Base-by-base conservation (phyloP, 352 stramenopile species). In the Phytopythium oedochilum region DNA sequence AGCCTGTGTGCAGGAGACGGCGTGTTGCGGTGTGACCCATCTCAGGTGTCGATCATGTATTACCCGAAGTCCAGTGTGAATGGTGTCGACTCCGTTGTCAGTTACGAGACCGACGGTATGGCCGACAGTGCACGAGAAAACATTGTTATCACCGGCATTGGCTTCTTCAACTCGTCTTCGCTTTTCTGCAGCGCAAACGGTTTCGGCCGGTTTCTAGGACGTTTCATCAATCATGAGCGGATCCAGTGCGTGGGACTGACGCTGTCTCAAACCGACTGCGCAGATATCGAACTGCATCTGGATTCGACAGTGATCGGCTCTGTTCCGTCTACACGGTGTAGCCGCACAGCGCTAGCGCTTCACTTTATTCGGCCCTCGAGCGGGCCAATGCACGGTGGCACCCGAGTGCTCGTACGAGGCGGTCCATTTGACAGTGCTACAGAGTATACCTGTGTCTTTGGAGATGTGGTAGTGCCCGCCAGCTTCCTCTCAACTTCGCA, bases 331-430 rank as follows among this genome's bases (percentile, higher is more conserved):
- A 31, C 20, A 9, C 20, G 12, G 3, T 68, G 61, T 18, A 44
- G 31, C 20, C 20, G 20, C 11, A 26, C 39, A 18, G 20, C 36
- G 17, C 60, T 57, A 5, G 25, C 71, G 8, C 34, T 72, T 9
- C 65, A 47, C 6, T 56, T 68, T 23, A 66, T 79, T 42, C 62
- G 56, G 11, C 75, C 75, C 25, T 49, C 58, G 20, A 67, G 35
- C 22, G 75, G 75, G 2, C 68, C 72, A 20, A 45, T 38, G 15
- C 57, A 50, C 23, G 75, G 75, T 14, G 66, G 68, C n/a, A 85
- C 75, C 1, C 53, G 68, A 20, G 61, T 81, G 5, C 5, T 78
- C 2, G 45, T 85, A 3, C 61, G 34, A 47, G 75, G 71, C 14
- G 59, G 67, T 1, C 25, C 44, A 12, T 80, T 83, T 45, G 23